Base-by-base conservation (phyloP, 2,329 filamentous ascomycete species). In the Helotiales sp. region DNA sequence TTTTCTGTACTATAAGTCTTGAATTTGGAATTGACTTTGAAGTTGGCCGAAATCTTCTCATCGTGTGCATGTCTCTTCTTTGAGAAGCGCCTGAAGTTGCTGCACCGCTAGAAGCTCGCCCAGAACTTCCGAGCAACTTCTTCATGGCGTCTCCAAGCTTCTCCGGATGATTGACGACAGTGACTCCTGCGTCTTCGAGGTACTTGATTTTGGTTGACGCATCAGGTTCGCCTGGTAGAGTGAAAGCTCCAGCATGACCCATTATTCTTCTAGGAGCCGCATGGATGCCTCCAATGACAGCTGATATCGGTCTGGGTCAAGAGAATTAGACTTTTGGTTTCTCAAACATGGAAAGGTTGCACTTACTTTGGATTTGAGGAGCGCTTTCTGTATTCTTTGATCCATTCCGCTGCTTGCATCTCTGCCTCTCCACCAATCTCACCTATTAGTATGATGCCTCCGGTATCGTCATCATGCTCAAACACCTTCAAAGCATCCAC, bases 221-320 rank as follows among this genome's bases (percentile, higher is more conserved):
- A 67, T 83, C 83, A 3, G 88, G 85, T 75, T 94, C 91, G 22
- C 89, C 89, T 6, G 87, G 84, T 1, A 88, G 84, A 62, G 84
- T 82, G 82, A 91, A 92, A 15, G 92, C 92, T 50, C 92, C 92
- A 10, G 91, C 90, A 77, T 95, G 92, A 10, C 92, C 92, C 91
- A 94, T 93, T 50, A 93, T 85, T 24, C 86, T 84, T 15, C 88
- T 88, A 17, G 82, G 80, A 6, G 85, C 84, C n/a, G 89, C 89
- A 69, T 87, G 80, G 57, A 89, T 80, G 4, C 92, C 91, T 32
- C 86, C 91, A 30, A 94, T 83, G 6, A 93, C 81, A 55, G 89
- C 91, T 74, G 90, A 88, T 52, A 94, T 91, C 0, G 92, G 91
- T 73, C 88, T 90, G 66, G 32, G 17, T 8, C 17, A 55, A 32